A percentile compares a stretch with the other conserved stretches of the same genome.
phyloP scores from a whole-genome alignment of 2,329 filamentous ascomycete species.

The Camillea tinctor region DNA sequence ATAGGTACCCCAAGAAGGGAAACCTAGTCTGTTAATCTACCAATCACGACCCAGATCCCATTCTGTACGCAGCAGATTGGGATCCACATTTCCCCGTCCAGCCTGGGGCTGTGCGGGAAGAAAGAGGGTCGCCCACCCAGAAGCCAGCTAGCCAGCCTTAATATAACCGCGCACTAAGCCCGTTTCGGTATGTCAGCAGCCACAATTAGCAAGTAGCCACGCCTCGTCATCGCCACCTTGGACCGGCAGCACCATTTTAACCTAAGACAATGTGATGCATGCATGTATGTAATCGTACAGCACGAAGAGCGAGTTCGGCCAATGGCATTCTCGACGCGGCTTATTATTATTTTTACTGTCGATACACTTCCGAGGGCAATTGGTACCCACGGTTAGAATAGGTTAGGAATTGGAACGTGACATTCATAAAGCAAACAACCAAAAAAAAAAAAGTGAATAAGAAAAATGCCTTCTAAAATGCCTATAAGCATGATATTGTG shows the following conservation, averaged over 20 bases:
- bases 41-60: no score
- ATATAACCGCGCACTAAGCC: not conserved
- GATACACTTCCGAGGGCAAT: not conserved
- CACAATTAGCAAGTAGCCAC: slow-evolving; percentile 20
- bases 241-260: slow-evolving; percentile 2
- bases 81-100: not conserved
- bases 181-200: slow-evolving; percentile 10
- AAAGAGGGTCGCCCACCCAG: not conserved
- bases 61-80: not conserved
- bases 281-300: not conserved
- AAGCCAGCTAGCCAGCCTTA: not conserved
- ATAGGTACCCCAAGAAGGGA: no score
- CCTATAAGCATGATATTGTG: no score
- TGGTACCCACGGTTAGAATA: not conserved
- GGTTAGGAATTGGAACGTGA: not conserved
- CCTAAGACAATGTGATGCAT: not conserved
- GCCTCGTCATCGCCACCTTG: slow-evolving; percentile 25
- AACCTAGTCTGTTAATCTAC: no score
- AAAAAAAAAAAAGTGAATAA: no score
- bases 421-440: not conserved
- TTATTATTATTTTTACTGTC: not conserved
- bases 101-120: not conserved
- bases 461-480: no score
- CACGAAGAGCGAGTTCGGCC: not conserved
- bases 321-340: not conserved